Conservation (phyloP, 345 rosid genomes). For the Eucalyptus marginata region DNA sequence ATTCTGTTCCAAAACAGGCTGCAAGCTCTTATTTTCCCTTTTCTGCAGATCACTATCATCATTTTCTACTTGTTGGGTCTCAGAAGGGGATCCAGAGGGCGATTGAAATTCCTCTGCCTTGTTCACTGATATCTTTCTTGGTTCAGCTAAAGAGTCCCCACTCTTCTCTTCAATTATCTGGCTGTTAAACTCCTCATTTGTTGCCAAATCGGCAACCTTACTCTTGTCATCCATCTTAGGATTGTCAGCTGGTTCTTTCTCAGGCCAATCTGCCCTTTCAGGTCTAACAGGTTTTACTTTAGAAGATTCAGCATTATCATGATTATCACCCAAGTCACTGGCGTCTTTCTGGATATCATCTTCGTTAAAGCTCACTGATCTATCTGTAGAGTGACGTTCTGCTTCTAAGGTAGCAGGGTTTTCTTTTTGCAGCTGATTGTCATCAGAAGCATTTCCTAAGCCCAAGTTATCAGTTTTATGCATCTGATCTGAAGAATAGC, state of each 20-base stretch:
- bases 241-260: conserved; percentile 20
- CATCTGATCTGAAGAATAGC: conserved; percentile 20
- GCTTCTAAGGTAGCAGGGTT: conserved; percentile 16
- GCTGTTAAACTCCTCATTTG: conserved; percentile 10
- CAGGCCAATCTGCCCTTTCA: conserved; percentile 19
- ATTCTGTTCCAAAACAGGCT: conserved; percentile 30
- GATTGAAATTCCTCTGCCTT: conserved; percentile 23
- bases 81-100: conserved; percentile 27
- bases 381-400: conserved; percentile 24
- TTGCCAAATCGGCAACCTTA: conserved; percentile 16
- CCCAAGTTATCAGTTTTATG: conserved; percentile 20
- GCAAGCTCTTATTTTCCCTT: conserved; percentile 33
- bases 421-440: conserved; percentile 11
- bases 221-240: conserved; percentile 4
- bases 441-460: conserved; percentile 12
- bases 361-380: conserved; percentile 10
- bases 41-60: conserved; percentile 38
- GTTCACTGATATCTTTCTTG: conserved; percentile 18
- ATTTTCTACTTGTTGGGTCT: conserved; percentile 33
- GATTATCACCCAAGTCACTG: conserved; percentile 21
- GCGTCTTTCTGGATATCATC: conserved; percentile 19
- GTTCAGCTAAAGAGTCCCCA: conserved; percentile 26
- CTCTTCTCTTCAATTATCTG: conserved; percentile 34
- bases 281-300: conserved; percentile 19
- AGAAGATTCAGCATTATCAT: conserved; percentile 18